Evolutionary conservation across 768 basidiomycete genomes (phyloP).

Genomic region (Paxillus involutus): DNA sequence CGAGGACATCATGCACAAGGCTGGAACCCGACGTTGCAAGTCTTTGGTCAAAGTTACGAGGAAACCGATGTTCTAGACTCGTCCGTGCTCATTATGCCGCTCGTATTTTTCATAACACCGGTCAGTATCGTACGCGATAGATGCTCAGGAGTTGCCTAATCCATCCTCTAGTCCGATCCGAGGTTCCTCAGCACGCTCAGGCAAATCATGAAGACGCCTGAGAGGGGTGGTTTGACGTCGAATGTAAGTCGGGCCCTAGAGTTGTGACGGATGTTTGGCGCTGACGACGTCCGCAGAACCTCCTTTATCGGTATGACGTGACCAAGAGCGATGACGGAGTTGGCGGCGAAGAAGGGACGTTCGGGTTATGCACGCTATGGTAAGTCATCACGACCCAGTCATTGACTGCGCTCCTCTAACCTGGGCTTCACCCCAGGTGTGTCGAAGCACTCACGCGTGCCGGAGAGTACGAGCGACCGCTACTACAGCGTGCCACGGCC

Average conservation of each 20-base stretch:
- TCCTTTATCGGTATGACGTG: slow-evolving; percentile 90
- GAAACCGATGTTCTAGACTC: slow-evolving; percentile 81
- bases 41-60: slow-evolving; percentile 91
- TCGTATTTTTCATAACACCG: slow-evolving; percentile 87
- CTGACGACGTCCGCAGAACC: slow-evolving; percentile 47
- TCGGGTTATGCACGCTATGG: slow-evolving; percentile 88
- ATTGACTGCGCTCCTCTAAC: background rate
- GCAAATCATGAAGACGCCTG: slow-evolving; percentile 81
- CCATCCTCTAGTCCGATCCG: slow-evolving; percentile 65
- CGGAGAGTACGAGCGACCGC: slow-evolving; percentile 68
- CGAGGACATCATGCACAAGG: slow-evolving; percentile 89
- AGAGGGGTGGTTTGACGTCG: slow-evolving; percentile 87
- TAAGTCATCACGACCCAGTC: slow-evolving; percentile 25
- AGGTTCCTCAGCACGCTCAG: slow-evolving; percentile 85
- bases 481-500: slow-evolving; percentile 67
- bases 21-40: slow-evolving; percentile 74
- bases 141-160: background rate
- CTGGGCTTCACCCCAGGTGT: slow-evolving; percentile 47
- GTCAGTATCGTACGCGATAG: slow-evolving; percentile 39
- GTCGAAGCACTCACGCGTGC: slow-evolving; percentile 89
- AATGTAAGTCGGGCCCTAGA: slow-evolving; percentile 47
- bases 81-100: slow-evolving; percentile 87
- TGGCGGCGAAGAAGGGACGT: slow-evolving; percentile 94
- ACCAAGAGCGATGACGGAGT: slow-evolving; percentile 87
- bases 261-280: background rate